Evolutionary conservation across 129 eudicot species (phyloP), one percentile per base, ranked within the genome.

Genomic region (Flaveria trinervia): DNA sequence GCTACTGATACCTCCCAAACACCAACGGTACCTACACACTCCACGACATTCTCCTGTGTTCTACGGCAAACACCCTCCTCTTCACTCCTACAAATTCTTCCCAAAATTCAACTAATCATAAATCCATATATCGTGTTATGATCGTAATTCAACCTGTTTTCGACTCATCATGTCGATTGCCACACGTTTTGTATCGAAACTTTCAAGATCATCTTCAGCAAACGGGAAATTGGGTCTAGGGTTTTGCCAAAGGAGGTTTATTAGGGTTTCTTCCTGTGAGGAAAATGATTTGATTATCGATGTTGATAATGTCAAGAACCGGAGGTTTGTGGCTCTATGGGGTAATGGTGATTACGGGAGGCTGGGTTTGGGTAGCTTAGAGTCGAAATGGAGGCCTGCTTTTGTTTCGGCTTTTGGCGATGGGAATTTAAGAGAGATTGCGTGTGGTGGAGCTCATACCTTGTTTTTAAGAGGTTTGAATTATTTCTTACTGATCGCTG

Each of bases 291-390:
- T 67, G 55, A n/a, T 13, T 30, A 72, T 7, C 33, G 70, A 78
- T 7, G 57, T 22, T 66, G 59, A 26, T 33, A 22, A 9, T 43
- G 65, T 11, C 20, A 79, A 51, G 43, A 70, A 60, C 9, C 85
- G 77, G 81, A 84, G 81, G 77, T 23, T 90, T 23, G 98, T 84
- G 25, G 98, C 96, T 43, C 55, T 93, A 13, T 93, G 98, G 98
- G 98, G 98, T 7, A 93, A 93, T 74, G 98, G 98, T 17, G 98
- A 93, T 90, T 84, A 87, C n/a, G 98, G 98, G 71, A 84, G 98
- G 78, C 67, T 93, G 52, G 98, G 98, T n/a, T 81, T 90, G 44
- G 96, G 98, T 28, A 85, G 77, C 68, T 84, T 93, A 77, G 87
- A 90, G 61, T 93, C 97, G 28, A 86, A 93, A 73, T 93, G 96